A percentile compares a stretch with the other conserved stretches of the same genome.
Evolutionary conservation across 2,329 filamentous ascomycete genomes (phyloP).

Genomic region (Xylariaceae sp.): DNA sequence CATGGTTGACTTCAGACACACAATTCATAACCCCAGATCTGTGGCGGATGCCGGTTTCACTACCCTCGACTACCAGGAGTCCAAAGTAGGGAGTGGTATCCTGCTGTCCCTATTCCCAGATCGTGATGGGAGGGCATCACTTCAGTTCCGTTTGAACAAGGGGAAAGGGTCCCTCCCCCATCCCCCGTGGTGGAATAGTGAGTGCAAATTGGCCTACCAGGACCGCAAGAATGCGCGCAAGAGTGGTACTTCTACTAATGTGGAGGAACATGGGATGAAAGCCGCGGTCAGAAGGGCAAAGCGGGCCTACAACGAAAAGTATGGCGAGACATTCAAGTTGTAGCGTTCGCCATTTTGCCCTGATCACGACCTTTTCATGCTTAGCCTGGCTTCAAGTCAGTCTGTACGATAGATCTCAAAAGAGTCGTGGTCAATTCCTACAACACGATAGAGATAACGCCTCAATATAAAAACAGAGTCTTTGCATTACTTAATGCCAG

Average conservation of each 20-base stretch:
- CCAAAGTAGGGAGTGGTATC: not conserved
- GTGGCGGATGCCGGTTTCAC: not conserved
- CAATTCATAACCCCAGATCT: not conserved
- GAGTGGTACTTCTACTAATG: not conserved
- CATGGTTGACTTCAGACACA: not conserved
- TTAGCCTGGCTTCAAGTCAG: no score
- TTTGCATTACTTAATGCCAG: no score
- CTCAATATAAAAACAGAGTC: no score
- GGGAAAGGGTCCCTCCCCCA: not conserved
- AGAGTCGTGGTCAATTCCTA: no score
- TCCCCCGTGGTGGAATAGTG: not conserved
- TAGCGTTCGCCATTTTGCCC: not conserved
- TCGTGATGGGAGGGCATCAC: not conserved
- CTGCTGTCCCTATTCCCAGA: not conserved
- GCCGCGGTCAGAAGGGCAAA: not conserved
- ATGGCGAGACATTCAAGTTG: slow-evolving; percentile 1
- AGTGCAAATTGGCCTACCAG: not conserved
- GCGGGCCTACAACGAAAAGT: not conserved
- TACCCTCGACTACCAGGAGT: not conserved
- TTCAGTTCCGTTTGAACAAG: not conserved
- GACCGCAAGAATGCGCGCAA: not conserved
- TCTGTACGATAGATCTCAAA: no score
- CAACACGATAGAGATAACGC: no score
- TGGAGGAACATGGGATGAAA: not conserved
- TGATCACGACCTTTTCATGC: no score